Evolutionary conservation across 1,284 basidiomycete species (phyloP), one percentile per base, ranked within the genome.

Genomic region (Apiotrichum veenhuisii): DNA sequence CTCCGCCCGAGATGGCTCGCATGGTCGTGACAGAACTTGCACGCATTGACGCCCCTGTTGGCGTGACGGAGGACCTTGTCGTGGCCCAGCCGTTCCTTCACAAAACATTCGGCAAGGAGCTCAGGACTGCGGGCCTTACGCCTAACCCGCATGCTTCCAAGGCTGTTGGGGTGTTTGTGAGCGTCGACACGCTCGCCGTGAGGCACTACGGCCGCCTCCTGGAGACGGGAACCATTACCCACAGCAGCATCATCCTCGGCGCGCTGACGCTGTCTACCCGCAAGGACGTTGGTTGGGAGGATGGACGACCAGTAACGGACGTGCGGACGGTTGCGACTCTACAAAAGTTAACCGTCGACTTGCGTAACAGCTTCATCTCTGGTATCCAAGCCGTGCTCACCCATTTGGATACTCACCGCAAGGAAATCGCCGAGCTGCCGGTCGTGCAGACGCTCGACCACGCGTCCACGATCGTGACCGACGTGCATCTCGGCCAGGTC

Each of bases 131-230:
- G 7, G 59, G 59, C 1, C 33, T 54, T 11, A 50, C 49, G 14
- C 52, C 48, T 8, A 17, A 40, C 25, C 9, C 15, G 2, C 33
- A 40, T 17, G 33, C 30, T 22, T 22, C 30, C 3, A 54, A 50
- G n/a, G 41, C 62, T 0, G 18, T 64, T 22, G 57, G 64, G 38
- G 11, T 65, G 10, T 66, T 69, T 53, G 27, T 64, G 5, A 58
- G 58, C n/a, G 26, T 67, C 42, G 61, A 61, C 5, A 7, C 42
- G 2, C 18, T 64, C 11, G 44, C 40, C 18, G 26, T 69, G 2
- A 45, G 52, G 22, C 71, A 73, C 57, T 63, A 69, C 37, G 72
- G 69, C 1, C 55, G 61, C 8, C 44, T 58, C 3, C 52, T 72
- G 2, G 58, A 62, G 20, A 60, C 65, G 0, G 53, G 51, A 2